Evolutionary conservation across 805 yeast species (phyloP).

Genomic region (Nakazawaea sp.): DNA sequence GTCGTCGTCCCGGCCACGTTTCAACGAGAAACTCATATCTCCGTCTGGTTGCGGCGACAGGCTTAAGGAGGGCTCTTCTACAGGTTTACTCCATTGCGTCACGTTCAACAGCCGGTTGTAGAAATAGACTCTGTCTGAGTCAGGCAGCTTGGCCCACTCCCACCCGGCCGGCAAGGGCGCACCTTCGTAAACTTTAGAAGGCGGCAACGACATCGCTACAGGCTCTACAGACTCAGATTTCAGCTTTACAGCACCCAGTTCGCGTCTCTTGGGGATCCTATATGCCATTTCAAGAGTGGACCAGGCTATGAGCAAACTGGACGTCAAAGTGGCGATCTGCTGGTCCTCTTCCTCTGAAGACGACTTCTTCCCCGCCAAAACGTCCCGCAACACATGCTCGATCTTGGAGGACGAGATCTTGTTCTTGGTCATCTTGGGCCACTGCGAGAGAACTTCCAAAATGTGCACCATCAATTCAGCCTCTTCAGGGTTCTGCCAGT

Average conservation of each 20-base stretch:
- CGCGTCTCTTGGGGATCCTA: constrained; percentile 62
- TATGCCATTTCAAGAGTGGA: constrained; percentile 70
- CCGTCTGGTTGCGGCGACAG: neutral
- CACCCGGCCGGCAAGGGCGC: constrained; percentile 54
- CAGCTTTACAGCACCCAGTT: constrained; percentile 8
- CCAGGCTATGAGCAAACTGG: constrained; percentile 59
- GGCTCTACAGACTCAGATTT: constrained; percentile 13
- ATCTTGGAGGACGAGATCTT: constrained; percentile 70
- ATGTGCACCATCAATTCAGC: constrained; percentile 38
- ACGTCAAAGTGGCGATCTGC: constrained; percentile 29
- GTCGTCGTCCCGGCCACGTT: constrained; percentile 8
- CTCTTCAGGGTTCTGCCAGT: constrained; percentile 19
- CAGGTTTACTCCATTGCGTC: constrained; percentile 60
- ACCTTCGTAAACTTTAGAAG: constrained; percentile 17
- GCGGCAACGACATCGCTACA: neutral
- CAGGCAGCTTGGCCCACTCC: constrained; percentile 48
- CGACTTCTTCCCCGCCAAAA: constrained; percentile 23
- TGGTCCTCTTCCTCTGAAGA: neutral
- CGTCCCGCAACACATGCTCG: constrained; percentile 49
- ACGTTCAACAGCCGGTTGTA: constrained; percentile 40
- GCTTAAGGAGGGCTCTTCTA: neutral
- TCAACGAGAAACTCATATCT: constrained; percentile 6
- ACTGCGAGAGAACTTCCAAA: constrained; percentile 47
- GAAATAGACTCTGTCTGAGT: constrained; percentile 41
- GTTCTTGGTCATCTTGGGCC: constrained; percentile 69